phyloP scores from a whole-genome alignment of 805 yeast species.

The Candida sithepensis region DNA sequence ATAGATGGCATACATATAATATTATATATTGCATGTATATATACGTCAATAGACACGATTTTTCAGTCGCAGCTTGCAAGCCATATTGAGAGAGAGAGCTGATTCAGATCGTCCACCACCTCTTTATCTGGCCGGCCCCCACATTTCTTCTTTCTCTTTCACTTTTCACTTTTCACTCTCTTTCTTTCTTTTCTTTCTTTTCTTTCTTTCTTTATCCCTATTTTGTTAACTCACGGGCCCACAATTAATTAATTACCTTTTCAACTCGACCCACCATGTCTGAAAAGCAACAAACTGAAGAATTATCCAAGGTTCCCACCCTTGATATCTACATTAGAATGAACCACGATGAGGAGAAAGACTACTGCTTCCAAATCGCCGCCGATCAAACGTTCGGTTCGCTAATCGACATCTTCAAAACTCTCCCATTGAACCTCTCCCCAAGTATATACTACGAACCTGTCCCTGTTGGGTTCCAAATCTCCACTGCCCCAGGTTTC shows the following conservation, averaged over 20 bases:
- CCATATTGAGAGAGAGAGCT: too few species aligned
- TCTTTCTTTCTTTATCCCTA: background rate
- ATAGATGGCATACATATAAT: too few species aligned
- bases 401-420: constrained; percentile 56
- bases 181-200: background rate
- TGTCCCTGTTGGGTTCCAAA: constrained; percentile 60
- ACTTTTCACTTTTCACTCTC: background rate
- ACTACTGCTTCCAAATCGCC: constrained; percentile 80
- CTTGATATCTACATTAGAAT: constrained; percentile 68
- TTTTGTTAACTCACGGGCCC: too few species aligned
- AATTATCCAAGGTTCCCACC: constrained; percentile 10
- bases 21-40: too few species aligned
- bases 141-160: background rate
- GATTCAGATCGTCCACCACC: too few species aligned
- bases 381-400: constrained; percentile 55
- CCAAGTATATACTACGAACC: constrained; percentile 73
- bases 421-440: constrained; percentile 70
- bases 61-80: too few species aligned
- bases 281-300: constrained; percentile 1
- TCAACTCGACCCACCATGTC: constrained; percentile 2
- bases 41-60: too few species aligned
- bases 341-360: constrained; percentile 81
- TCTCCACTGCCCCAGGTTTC: constrained; percentile 70
- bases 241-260: too few species aligned
- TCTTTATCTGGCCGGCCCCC: background rate